phyloP scores from a whole-genome alignment of 2,329 filamentous ascomycete genomes.

The Dactylellina cionopaga region DNA sequence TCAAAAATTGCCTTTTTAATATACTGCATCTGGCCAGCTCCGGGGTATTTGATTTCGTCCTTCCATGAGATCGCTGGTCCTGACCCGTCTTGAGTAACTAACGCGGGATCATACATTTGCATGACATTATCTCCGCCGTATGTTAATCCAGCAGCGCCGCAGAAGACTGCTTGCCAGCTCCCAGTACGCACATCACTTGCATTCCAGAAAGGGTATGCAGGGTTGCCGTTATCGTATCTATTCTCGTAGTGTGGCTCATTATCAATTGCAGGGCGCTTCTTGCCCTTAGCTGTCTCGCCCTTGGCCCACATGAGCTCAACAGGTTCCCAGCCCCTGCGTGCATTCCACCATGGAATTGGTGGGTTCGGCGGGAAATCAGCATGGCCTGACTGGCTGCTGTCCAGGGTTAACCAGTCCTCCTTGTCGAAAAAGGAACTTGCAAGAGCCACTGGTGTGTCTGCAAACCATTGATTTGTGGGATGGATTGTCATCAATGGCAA shows the following conservation, averaged over 20 bases:
- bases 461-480: conserved; percentile 55
- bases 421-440: conserved; percentile 52
- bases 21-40: conserved; percentile 53
- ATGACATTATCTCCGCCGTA: conserved; percentile 54
- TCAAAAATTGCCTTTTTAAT: conserved; percentile 51
- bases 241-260: conserved; percentile 55
- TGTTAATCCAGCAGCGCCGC: conserved; percentile 53
- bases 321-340: conserved; percentile 52
- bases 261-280: conserved; percentile 52
- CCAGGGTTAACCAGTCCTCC: conserved; percentile 54
- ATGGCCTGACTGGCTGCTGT: conserved; percentile 55
- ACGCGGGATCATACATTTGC: conserved; percentile 52
- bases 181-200: conserved; percentile 53
- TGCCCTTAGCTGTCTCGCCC: conserved; percentile 32
- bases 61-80: conserved; percentile 48
- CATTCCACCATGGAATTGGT: conserved; percentile 54
- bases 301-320: conserved; percentile 53
- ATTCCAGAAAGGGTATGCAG: conserved; percentile 50
- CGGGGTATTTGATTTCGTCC: conserved; percentile 52
- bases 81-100: conserved; percentile 44
- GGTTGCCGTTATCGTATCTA: conserved; percentile 53
- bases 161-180: conserved; percentile 54
- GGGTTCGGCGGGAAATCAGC: conserved; percentile 54
- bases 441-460: conserved; percentile 50
- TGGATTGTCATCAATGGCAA: conserved; percentile 54